phyloP scores from a whole-genome alignment of 2,329 filamentous ascomycete species.

The Arthrocladium fulminans region DNA sequence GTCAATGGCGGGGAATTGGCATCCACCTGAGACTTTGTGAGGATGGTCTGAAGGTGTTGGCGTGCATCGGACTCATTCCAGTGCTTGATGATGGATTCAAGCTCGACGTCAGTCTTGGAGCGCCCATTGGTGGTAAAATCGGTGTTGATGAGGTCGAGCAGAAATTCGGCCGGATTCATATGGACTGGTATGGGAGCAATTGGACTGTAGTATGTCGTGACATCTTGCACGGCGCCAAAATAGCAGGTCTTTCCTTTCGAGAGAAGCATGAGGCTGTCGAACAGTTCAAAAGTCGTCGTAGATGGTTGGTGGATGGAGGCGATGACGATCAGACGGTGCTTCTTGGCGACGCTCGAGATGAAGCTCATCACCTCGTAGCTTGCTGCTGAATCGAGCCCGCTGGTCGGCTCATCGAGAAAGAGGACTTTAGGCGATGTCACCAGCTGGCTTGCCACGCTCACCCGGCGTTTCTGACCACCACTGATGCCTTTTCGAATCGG shows the following conservation, averaged over 20 bases:
- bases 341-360: constrained; percentile 55
- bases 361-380: constrained; percentile 70
- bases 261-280: constrained; percentile 68
- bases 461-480: constrained; percentile 73
- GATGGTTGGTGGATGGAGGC: constrained; percentile 82
- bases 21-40: neutral
- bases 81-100: constrained; percentile 45
- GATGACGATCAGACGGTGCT: constrained; percentile 59
- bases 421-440: constrained; percentile 73
- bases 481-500: constrained; percentile 75
- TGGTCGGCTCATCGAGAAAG: constrained; percentile 78
- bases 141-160: constrained; percentile 69
- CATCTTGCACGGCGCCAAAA: constrained; percentile 53
- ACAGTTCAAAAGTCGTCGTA: constrained; percentile 66
- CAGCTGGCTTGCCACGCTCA: constrained; percentile 71
- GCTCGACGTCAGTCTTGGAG: constrained; percentile 31
- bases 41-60: constrained; percentile 4
- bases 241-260: constrained; percentile 64
- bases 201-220: constrained; percentile 55
- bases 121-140: constrained; percentile 54
- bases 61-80: constrained; percentile 38
- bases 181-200: constrained; percentile 58
- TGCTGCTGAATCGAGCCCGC: constrained; percentile 69
- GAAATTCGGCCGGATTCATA: constrained; percentile 70
- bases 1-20: constrained; percentile 4